These are phyloP conservation scores for Neonectria ditissima DNA, from an alignment of 2,329 filamentous ascomycete species.

Conservation along the genomic window DNA sequence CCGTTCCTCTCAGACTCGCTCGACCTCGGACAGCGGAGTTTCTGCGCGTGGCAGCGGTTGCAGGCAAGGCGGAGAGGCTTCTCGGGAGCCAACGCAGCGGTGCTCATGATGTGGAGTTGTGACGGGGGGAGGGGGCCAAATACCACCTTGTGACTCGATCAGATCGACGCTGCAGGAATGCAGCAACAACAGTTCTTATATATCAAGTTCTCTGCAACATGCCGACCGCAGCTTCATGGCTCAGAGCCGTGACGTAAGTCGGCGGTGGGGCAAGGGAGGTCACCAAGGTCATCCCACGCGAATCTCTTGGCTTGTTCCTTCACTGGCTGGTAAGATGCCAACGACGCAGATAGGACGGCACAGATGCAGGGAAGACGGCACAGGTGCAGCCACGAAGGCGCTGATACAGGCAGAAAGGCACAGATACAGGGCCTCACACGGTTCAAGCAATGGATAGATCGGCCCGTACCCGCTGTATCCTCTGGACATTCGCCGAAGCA, in stretches of 20 bases:
- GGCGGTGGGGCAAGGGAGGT: neutral
- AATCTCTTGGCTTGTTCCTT: neutral
- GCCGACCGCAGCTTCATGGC: neutral
- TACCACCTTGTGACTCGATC: neutral
- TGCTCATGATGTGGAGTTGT: constrained; percentile 7
- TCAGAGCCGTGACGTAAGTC: neutral
- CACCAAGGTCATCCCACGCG: neutral
- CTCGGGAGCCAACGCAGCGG: constrained; percentile 15
- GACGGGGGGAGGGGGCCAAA: too few species aligned
- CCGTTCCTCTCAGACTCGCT: constrained; percentile 24
- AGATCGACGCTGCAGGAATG: neutral
- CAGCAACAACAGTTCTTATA: neutral
- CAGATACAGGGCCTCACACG: neutral
- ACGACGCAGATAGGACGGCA: neutral
- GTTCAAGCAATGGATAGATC: neutral
- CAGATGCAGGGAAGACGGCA: neutral
- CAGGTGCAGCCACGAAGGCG: neutral
- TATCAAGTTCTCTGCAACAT: neutral
- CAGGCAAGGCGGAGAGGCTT: constrained; percentile 30
- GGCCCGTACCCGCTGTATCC: neutral
- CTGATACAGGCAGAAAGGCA: too few species aligned
- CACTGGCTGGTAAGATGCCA: neutral
- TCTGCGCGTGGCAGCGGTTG: constrained; percentile 29
- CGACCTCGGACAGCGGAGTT: constrained; percentile 26
- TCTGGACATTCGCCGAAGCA: too few species aligned